Base-by-base conservation (phyloP, 192 early-diverging fungal genomes). In the Backusella mclennaniae region DNA sequence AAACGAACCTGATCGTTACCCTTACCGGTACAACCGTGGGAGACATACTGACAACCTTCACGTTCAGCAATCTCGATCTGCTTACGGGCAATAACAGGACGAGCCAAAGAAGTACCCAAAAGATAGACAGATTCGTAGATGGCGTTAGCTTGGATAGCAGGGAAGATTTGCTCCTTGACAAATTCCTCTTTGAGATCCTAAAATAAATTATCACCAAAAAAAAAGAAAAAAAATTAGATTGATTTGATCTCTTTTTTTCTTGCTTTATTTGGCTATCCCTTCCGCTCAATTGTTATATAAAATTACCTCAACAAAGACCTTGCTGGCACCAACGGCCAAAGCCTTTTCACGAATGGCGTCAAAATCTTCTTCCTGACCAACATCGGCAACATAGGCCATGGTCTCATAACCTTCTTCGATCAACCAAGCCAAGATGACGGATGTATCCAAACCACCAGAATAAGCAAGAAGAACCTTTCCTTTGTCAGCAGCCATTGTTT, bases 1-100 rank as follows among this genome's bases (percentile, higher is more conserved):
- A 99, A 99, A 49, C 97, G 94, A 73, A 99, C 97, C 88, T 99
- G 98, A 85, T 99, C 98, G 89, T 99, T 99, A 70, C 98, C 97
- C 87, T 99, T 99, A 73, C 98, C 97, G 36, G 98, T 98, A 91
- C 97, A 98, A 19, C 98, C 97, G 86, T 99, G 98, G n/a, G 96
- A 95, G 5, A 99, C 96, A 80, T 87, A 96, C 39, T 96, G 90
- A 87, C 98, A 99, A 66, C 93, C 95, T 87, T 99, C 98, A 46
- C 86, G 87, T 72, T 88, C 85, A 31, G 98, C 98, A 73, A 99
- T 95, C 74, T 96, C 93, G 69, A 99, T 98, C 88, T 96, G 89
- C 67, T 81, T 79, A 67, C 93, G 90, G 66, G 95, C 94, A 87
- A 99, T 99, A 76, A 98, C 91, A 33, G 98, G 98, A 76, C 98